Conservation (phyloP, 2,329 filamentous ascomycete species). For the Calonectria crousiana region DNA sequence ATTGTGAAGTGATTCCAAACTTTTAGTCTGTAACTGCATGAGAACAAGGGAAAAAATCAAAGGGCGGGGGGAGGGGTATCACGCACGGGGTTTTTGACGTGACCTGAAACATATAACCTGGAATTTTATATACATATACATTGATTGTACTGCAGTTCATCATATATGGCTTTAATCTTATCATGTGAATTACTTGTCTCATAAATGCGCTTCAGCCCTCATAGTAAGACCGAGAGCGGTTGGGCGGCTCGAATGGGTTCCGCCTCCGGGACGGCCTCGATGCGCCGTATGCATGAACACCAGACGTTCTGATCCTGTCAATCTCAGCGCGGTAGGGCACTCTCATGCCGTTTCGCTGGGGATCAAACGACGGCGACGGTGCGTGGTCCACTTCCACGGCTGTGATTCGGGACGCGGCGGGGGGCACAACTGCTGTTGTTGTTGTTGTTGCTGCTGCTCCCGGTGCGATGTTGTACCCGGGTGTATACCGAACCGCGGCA, state of each 20-base stretch:
- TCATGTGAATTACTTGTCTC: not conserved
- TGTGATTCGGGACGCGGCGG: not conserved
- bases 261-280: not conserved
- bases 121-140: not conserved
- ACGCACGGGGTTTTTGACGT: constrained; percentile 29
- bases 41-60: no score
- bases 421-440: not conserved
- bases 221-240: not conserved
- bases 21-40: not conserved
- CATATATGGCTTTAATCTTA: not conserved
- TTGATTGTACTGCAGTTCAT: not conserved
- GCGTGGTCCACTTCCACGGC: not conserved
- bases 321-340: not conserved
- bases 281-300: not conserved
- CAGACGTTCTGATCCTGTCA: not conserved
- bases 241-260: not conserved
- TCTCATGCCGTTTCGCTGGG: not conserved
- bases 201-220: not conserved
- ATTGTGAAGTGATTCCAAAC: not conserved
- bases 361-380: not conserved
- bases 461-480: not conserved
- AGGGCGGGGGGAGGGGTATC: not conserved
- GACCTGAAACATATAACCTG: constrained; percentile 21
- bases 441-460: not conserved
- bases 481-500: not conserved